phyloP scores from a whole-genome alignment of 345 rosid genomes.

The Acer yangbiense region DNA sequence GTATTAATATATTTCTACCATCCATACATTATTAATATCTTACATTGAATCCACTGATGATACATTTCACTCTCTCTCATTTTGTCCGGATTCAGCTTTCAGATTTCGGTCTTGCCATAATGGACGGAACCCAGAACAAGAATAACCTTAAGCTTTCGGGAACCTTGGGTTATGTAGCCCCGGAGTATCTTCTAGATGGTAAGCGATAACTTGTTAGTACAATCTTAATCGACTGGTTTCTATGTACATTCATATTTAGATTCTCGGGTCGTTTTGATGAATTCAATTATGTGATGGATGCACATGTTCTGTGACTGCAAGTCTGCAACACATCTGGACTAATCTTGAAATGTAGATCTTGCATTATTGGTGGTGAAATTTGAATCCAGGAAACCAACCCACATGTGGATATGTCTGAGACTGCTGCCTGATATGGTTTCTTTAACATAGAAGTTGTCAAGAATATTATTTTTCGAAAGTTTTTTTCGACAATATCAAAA shows the following conservation, averaged over 20 bases:
- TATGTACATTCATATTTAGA: background rate
- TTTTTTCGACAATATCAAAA: background rate
- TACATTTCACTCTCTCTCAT: slow-evolving; percentile 3
- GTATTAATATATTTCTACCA: slow-evolving; percentile 8
- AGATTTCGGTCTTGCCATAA: slow-evolving; percentile 95
- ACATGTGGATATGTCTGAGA: background rate
- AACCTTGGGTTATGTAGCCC: slow-evolving; percentile 94
- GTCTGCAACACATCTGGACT: slow-evolving; percentile 15
- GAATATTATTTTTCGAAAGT: background rate
- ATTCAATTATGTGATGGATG: background rate
- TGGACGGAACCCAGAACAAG: slow-evolving; percentile 63
- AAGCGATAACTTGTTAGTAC: slow-evolving; percentile 19
- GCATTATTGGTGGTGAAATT: background rate
- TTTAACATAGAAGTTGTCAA: background rate
- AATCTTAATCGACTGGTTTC: slow-evolving; percentile 5
- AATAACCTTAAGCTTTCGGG: slow-evolving; percentile 88
- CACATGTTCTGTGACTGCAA: slow-evolving; percentile 31
- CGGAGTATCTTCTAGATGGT: slow-evolving; percentile 94
- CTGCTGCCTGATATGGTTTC: background rate
- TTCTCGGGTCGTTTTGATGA: slow-evolving; percentile 4
- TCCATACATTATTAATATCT: background rate
- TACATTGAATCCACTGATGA: background rate
- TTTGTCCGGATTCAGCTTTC: slow-evolving; percentile 62
- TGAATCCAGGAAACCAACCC: background rate
- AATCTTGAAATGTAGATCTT: slow-evolving; percentile 15